Evolutionary conservation across 2,329 filamentous ascomycete genomes (phyloP), one percentile per base, ranked within the genome.

Genomic region (Cladosporium sp.): DNA sequence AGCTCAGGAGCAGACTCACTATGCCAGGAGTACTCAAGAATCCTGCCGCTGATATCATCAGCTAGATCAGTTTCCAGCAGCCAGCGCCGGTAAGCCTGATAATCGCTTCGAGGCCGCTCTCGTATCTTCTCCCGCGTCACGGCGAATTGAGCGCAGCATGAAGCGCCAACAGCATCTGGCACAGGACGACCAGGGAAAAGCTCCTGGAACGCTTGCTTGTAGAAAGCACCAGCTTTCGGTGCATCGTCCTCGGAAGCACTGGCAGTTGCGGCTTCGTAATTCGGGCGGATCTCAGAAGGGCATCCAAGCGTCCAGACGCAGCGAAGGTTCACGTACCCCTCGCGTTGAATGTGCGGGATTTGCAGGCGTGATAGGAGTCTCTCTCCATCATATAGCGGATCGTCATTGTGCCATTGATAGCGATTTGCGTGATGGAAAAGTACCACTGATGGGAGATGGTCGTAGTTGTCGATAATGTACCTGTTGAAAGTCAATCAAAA

Each of bases 401-500:
- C 74, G 54, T 80, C 75, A 55, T 78, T 78, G 57, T 80, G 78
- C 78, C 77, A 80, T 50, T 76, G 69, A 20, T 68, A 66, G 38
- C 79, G 73, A 48, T 80, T 74, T 15, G 78, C 73, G 58, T 83
- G 80, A 54, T 78, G 72, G 62, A 84, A 80, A 54, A 83, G 73
- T 51, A 80, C 72, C 35, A 79, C 67, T 58, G 56, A 73, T 2
- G 78, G 74, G 3, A 83, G 72, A 3, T 67, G 57, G 56, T 82
- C 70, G 64, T 83, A 83, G 60, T 78, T 73, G 61, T 81, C 77
- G 59, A 80, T 73, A 18, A 72, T 71, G 53, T 67, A 71, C 16
- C 69, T 72, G 29, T 19, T 1, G 29, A 3, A 20, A 12, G 12
- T 43, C 7, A 43, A 29, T 12, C 3, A 25, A 12, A 52, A 16